Evolutionary conservation across 768 basidiomycete genomes (phyloP).

Genomic region (Myochromella boudieri): DNA sequence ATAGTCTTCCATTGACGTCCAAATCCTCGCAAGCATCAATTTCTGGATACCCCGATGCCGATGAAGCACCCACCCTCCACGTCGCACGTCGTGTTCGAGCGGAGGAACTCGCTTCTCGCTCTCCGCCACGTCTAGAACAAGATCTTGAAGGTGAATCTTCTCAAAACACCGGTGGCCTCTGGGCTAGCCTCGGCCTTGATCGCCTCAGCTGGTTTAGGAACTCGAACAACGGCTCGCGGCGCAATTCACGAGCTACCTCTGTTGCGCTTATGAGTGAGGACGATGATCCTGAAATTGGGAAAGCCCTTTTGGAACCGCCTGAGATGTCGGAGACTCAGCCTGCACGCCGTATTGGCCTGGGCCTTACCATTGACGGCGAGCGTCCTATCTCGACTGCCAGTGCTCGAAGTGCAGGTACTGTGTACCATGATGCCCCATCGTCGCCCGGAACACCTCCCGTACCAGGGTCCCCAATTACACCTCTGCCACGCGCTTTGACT

Average conservation of each 20-base stretch:
- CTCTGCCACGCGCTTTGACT: constrained; percentile 48
- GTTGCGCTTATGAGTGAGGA: constrained; percentile 31
- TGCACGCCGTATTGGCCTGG: constrained; percentile 32
- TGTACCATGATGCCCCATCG: constrained; percentile 69
- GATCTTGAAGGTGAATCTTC: constrained; percentile 15
- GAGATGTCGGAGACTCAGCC: constrained; percentile 23
- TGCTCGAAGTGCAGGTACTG: constrained; percentile 50
- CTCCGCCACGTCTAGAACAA: constrained; percentile 18
- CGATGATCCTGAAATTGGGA: constrained; percentile 47
- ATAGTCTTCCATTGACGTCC: constrained; percentile 14
- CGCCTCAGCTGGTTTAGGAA: constrained; percentile 63
- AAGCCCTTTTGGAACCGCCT: constrained; percentile 30
- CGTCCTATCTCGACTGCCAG: constrained; percentile 64
- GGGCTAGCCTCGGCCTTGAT: constrained; percentile 44
- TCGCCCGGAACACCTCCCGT: constrained; percentile 38
- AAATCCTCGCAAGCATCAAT: constrained; percentile 29
- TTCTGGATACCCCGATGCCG: constrained; percentile 34
- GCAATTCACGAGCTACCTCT: constrained; percentile 17
- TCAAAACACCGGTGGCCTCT: constrained; percentile 22
- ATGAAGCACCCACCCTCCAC: constrained; percentile 47
- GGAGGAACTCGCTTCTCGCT: constrained; percentile 33
- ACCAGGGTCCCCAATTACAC: constrained; percentile 26
- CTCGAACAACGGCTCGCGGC: constrained; percentile 22
- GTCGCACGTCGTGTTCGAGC: constrained; percentile 52
- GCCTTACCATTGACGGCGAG: constrained; percentile 35